Evolutionary conservation across 148 eudicot species (phyloP).

Genomic region (Vaccinium vitisidaea): DNA sequence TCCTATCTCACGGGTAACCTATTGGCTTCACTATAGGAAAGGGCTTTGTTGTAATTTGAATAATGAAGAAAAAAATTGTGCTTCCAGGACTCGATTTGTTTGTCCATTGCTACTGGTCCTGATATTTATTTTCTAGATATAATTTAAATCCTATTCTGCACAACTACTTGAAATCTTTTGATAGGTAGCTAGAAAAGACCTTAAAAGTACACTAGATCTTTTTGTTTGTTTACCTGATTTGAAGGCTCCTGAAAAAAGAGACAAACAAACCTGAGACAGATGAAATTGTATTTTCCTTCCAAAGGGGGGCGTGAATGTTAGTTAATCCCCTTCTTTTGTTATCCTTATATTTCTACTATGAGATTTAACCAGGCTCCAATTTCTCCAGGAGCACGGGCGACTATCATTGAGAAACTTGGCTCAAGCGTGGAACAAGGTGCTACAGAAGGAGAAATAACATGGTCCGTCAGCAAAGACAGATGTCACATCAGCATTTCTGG

Average conservation of each 20-base stretch:
- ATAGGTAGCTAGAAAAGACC: background rate
- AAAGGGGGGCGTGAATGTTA: background rate
- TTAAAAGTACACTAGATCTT: background rate
- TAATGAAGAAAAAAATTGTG: background rate
- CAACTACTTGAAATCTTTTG: background rate
- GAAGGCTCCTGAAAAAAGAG: background rate
- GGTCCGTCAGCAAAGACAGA: slow-evolving; percentile 64
- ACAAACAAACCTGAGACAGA: background rate
- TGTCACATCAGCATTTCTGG: slow-evolving; percentile 85
- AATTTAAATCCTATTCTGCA: background rate
- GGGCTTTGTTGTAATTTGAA: background rate
- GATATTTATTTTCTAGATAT: background rate
- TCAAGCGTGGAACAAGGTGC: slow-evolving; percentile 78
- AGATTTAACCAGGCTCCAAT: slow-evolving; percentile 14
- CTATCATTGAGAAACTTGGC: slow-evolving; percentile 71
- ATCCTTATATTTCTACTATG: background rate
- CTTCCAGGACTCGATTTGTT: background rate
- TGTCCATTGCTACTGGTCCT: background rate
- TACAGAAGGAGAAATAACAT: slow-evolving; percentile 86
- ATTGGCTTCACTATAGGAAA: background rate
- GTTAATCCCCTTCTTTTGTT: background rate
- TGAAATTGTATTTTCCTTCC: background rate
- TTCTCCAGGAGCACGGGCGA: slow-evolving; percentile 85
- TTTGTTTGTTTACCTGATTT: background rate
- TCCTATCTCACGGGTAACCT: background rate